Evolutionary conservation across 768 basidiomycete species (phyloP), one percentile per base, ranked within the genome.

Genomic region (Pulveroboletus sp.): DNA sequence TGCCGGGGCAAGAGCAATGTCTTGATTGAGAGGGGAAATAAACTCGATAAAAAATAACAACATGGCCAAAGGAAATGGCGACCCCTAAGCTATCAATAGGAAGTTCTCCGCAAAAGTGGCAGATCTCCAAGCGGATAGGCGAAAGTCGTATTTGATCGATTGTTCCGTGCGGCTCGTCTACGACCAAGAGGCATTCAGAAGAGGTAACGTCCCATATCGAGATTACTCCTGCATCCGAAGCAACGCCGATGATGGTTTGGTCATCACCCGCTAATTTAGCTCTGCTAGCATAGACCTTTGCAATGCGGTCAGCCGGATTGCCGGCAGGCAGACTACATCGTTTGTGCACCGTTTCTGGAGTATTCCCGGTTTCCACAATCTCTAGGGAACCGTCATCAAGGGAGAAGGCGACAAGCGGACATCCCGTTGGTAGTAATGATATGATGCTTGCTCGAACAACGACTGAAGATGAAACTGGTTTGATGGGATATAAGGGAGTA

Each of bases 201-300:
- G 81, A 81, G n/a, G 68, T 57, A 8, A 74, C 80, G 58, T 91
- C 87, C 90, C 89, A 92, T 12, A 92, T 57, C 0, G 90, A 87
- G 19, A 91, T 72, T 10, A 78, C 71, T 10, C 90, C 89, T 1
- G 77, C 73, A 43, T 82, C 77, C 3, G 87, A 85, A 16, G 80
- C 79, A 12, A 78, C 77, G 34, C 74, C 81, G 14, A 90, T 63
- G 51, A 91, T 72, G 14, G 82, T 63, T 17, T 76, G 77, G 13
- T 67, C 66, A 39, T 64, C 69, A 6, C 79, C 80, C 32, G 73
- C 77, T 43, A 86, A 60, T 44, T 79, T 75, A 40, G 78, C 64
- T 39, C 67, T 66, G 54, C 79, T 82, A 4, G 77, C 77, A 62
- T 83, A 75, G 19, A 79, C 74, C 51, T 69, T 73, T 37, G 75